phyloP scores from a whole-genome alignment of 768 basidiomycete genomes.

The Lanmaoa pseudosensibilis region DNA sequence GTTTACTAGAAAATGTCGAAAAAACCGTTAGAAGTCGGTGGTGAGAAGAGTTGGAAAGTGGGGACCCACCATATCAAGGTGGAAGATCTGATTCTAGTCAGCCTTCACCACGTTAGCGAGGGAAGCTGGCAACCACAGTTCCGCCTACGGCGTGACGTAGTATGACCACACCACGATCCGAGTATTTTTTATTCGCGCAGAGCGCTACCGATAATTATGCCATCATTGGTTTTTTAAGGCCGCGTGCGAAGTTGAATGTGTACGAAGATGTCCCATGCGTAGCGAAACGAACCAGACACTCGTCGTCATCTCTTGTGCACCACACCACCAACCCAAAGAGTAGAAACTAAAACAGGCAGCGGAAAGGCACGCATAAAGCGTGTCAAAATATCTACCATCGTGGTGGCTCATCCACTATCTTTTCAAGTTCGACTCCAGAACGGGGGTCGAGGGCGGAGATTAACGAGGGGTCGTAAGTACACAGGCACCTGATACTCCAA shows the following conservation, averaged over 20 bases:
- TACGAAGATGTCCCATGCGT: not conserved
- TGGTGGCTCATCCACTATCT: too few relatives aligned
- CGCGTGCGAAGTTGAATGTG: not conserved
- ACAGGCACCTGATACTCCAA: too few relatives aligned
- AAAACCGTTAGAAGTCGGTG: conserved; percentile 54
- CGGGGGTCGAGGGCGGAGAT: not conserved
- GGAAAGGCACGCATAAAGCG: too few relatives aligned
- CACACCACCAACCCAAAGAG: not conserved
- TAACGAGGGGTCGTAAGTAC: too few relatives aligned
- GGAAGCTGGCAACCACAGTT: conserved; percentile 78
- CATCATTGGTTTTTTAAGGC: not conserved
- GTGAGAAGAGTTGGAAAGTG: conserved; percentile 56
- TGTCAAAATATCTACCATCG: too few relatives aligned
- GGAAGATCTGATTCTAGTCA: conserved; percentile 68
- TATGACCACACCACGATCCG: not conserved
- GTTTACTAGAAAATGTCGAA: conserved; percentile 48
- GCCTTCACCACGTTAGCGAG: conserved; percentile 75
- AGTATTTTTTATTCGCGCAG: not conserved
- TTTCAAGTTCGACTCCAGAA: not conserved
- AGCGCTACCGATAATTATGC: not conserved
- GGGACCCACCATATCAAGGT: conserved; percentile 53
- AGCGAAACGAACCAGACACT: not conserved
- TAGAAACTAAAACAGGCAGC: too few relatives aligned
- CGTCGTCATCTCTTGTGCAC: too few relatives aligned
- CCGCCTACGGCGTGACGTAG: conserved; percentile 37